Conservation (phyloP, 129 eudicot genomes). For the Glebionis coronaria region DNA sequence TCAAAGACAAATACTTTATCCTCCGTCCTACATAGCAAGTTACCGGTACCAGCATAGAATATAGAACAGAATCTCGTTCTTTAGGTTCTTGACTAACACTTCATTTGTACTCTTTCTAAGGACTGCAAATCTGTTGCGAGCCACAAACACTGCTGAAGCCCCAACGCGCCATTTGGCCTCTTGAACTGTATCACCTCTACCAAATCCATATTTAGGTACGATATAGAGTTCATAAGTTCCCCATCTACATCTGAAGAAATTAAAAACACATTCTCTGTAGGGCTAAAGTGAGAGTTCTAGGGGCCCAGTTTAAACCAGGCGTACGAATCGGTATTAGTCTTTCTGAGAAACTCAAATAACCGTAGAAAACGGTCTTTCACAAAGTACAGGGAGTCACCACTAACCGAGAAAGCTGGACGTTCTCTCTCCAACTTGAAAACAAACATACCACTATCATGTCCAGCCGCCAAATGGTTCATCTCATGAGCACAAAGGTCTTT, state of each 20-base stretch:
- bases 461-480: conserved; percentile 52
- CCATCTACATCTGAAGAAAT: conserved; percentile 69
- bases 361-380: too few species aligned
- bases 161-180: too few species aligned
- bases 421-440: too few species aligned
- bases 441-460: too few species aligned
- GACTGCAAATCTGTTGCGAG: conserved; percentile 67
- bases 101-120: conserved; percentile 66
- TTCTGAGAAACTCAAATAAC: conserved; percentile 56
- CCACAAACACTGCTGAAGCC: conserved; percentile 70
- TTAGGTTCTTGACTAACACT: too few species aligned
- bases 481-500: conserved; percentile 14
- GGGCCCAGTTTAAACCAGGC: conserved; percentile 74
- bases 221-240: conserved; percentile 66
- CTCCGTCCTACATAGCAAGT: conserved; percentile 71
- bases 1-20: conserved; percentile 63
- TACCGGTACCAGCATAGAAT: too few species aligned
- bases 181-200: too few species aligned
- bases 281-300: conserved; percentile 63
- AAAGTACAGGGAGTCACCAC: too few species aligned
- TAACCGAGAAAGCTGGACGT: too few species aligned
- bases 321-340: conserved; percentile 67
- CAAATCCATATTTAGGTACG: conserved; percentile 54
- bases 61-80: too few species aligned
- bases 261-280: conserved; percentile 61